These are phyloP conservation scores for Teratosphaeria zuluensis DNA, from an alignment of 2,329 filamentous ascomycete species.

Conservation along the genomic window DNA sequence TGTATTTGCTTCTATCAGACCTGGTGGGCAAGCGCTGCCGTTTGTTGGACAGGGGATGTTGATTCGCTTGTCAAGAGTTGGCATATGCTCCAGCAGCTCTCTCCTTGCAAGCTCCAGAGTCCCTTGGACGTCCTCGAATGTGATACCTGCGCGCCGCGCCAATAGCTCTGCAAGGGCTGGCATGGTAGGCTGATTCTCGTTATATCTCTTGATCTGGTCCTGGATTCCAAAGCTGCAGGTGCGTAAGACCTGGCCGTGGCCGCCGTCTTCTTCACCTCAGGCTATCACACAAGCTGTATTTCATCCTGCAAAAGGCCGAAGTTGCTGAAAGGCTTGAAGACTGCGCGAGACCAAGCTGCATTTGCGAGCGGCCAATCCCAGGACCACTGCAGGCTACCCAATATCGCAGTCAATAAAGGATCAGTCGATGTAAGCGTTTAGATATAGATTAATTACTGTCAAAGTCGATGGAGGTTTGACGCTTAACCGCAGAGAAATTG, in stretches of 20 bases:
- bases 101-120: constrained; percentile 1
- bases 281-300: not conserved
- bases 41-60: constrained; percentile 46
- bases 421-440: not conserved
- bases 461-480: not conserved
- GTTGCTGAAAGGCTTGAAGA: not conserved
- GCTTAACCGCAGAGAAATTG: not conserved
- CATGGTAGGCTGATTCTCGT: constrained; percentile 10
- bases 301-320: not conserved
- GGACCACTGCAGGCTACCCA: not conserved
- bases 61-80: constrained; percentile 33
- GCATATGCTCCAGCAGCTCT: constrained; percentile 3
- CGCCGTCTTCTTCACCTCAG: not conserved
- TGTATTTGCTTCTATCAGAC: constrained; percentile 45
- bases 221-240: not conserved
- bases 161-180: constrained; percentile 20
- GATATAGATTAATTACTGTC: not conserved
- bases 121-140: constrained; percentile 11
- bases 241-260: not conserved
- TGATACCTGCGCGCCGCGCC: constrained; percentile 18
- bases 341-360: not conserved
- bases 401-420: not conserved
- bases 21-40: constrained; percentile 41
- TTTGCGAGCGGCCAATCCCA: not conserved
- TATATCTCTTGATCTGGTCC: not conserved